Evolutionary conservation across 2,329 filamentous ascomycete genomes (phyloP).

Genomic region (Chrysoporthe cubensis): DNA sequence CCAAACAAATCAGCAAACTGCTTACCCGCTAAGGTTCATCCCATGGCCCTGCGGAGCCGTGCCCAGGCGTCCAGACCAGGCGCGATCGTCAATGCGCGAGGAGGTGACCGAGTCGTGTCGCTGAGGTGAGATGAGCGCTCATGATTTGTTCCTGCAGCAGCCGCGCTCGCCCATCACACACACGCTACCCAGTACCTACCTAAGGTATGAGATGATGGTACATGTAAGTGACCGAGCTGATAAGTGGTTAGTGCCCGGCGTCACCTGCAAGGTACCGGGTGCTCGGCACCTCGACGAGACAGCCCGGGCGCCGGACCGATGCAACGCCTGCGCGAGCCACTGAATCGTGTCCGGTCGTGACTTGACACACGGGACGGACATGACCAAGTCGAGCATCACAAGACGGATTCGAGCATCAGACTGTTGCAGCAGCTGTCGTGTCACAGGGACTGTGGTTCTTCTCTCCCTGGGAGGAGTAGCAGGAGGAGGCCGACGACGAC

Average conservation of each 20-base stretch:
- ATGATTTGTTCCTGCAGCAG: not conserved
- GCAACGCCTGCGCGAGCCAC: constrained; percentile 4
- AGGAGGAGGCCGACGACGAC: too few species aligned
- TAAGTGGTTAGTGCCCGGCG: not conserved
- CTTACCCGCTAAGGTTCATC: not conserved
- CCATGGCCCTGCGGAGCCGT: not conserved
- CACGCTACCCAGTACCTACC: not conserved
- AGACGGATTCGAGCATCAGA: not conserved
- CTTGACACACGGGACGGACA: not conserved
- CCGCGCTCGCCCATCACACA: not conserved
- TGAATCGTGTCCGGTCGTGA: constrained; percentile 4
- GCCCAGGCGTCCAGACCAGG: not conserved
- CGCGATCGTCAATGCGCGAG: too few species aligned
- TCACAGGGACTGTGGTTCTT: not conserved
- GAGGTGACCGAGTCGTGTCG: not conserved
- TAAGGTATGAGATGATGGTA: not conserved
- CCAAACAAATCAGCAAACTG: not conserved
- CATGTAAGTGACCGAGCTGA: not conserved
- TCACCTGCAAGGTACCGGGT: constrained; percentile 9
- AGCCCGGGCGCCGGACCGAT: constrained; percentile 6
- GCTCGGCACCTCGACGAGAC: constrained; percentile 9
- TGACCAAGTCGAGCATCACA: not conserved
- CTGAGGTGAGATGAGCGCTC: not conserved
- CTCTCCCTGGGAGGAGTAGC: not conserved
- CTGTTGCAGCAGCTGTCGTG: not conserved